Conservation (phyloP, 192 early-diverging fungal species). For the Backusella parvicylindrica region DNA sequence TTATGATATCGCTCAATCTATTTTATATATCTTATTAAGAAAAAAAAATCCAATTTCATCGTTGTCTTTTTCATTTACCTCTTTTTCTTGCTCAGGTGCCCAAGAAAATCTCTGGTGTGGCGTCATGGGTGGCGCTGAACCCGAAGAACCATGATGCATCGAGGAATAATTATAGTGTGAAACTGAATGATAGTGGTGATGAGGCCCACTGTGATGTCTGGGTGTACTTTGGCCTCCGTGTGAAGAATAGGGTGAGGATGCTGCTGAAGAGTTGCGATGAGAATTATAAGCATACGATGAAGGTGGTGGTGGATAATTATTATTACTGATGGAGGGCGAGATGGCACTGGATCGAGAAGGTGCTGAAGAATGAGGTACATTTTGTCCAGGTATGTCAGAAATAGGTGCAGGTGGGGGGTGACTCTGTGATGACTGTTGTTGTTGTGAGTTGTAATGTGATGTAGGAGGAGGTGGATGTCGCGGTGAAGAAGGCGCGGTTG, state of each 20-base stretch:
- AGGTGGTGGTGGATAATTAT: neutral
- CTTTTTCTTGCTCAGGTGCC: constrained; percentile 31
- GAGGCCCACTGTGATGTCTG: neutral
- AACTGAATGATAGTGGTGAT: constrained; percentile 8
- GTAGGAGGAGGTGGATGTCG: neutral
- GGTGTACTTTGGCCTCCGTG: neutral
- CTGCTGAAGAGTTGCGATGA: neutral
- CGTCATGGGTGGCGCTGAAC: neutral
- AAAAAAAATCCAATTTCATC: neutral
- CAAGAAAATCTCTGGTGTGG: constrained; percentile 9
- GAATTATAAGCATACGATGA: neutral
- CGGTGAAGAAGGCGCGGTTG: constrained; percentile 9
- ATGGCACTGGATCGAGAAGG: no score
- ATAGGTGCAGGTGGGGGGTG: neutral
- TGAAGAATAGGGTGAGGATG: neutral
- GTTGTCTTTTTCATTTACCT: constrained; percentile 5
- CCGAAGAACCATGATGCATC: constrained; percentile 3
- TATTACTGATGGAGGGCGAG: neutral
- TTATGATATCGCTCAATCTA: constrained; percentile 27
- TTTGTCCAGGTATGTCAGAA: neutral
- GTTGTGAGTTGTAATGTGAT: neutral
- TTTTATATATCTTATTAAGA: neutral
- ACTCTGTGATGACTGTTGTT: neutral
- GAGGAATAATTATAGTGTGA: constrained; percentile 16
- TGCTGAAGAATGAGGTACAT: neutral